These are phyloP conservation scores for Podosphaera aphanis DNA, from an alignment of 2,329 filamentous ascomycete genomes.

Conservation along the genomic window DNA sequence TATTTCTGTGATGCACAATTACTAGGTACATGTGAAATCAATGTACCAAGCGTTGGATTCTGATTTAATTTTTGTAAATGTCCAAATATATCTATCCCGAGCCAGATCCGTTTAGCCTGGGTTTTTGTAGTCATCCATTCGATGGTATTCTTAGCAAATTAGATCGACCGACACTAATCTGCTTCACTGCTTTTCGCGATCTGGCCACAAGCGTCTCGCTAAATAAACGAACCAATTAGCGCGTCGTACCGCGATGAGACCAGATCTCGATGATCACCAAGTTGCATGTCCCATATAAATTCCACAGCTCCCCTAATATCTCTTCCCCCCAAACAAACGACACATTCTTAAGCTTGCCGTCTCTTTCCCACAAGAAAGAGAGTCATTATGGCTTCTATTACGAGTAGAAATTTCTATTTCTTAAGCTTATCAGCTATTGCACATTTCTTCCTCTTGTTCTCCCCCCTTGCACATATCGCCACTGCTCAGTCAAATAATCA, in stretches of 20 bases:
- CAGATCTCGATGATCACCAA: background rate
- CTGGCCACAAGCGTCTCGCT: background rate
- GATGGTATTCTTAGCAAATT: background rate
- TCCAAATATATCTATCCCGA: no score
- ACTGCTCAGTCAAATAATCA: conserved; percentile 50
- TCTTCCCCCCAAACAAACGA: background rate
- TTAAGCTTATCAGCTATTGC: conserved; percentile 71
- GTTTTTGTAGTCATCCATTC: background rate
- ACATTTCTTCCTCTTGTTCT: conserved; percentile 77
- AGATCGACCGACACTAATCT: background rate
- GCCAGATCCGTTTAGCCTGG: no score
- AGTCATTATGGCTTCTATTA: conserved; percentile 27
- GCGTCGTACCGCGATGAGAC: background rate
- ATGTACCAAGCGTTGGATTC: no score
- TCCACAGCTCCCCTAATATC: background rate
- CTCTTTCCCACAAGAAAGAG: background rate
- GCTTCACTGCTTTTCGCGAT: background rate
- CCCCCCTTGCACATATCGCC: conserved; percentile 66
- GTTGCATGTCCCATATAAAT: background rate
- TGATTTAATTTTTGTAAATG: no score
- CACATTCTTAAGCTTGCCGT: background rate
- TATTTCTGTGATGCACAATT: no score
- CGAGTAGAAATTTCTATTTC: conserved; percentile 45
- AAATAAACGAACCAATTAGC: background rate
- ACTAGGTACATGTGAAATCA: no score